Evolutionary conservation across 345 rosid species (phyloP).

Genomic region (Garcia nutans): DNA sequence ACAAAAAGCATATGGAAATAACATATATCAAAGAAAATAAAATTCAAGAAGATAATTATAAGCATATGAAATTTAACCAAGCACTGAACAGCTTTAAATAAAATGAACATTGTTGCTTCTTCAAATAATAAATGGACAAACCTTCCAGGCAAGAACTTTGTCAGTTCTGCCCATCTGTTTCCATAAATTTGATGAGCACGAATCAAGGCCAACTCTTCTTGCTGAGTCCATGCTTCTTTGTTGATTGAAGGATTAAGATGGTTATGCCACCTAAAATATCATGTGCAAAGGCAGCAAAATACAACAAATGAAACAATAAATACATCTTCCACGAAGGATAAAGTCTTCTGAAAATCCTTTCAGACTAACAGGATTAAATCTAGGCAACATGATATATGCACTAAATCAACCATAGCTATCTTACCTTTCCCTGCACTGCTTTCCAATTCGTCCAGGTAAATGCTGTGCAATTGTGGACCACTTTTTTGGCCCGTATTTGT

Average conservation of each 20-base stretch:
- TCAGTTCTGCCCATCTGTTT: constrained; percentile 97
- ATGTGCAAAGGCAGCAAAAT: constrained; percentile 17
- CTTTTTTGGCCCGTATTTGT: constrained; percentile 85
- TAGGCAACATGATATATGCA: background rate
- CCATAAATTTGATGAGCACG: constrained; percentile 97
- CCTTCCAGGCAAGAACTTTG: constrained; percentile 99
- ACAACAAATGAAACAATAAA: background rate
- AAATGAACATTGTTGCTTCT: constrained; percentile 6
- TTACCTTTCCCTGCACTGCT: constrained; percentile 97
- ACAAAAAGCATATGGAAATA: background rate
- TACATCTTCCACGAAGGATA: background rate
- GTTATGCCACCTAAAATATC: constrained; percentile 87
- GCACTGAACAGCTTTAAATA: background rate
- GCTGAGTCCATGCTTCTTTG: constrained; percentile 99
- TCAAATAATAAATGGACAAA: constrained; percentile 30
- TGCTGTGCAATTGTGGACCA: constrained; percentile 97
- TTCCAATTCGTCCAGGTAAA: constrained; percentile 97
- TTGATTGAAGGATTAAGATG: constrained; percentile 96
- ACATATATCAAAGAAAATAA: background rate
- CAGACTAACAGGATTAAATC: background rate
- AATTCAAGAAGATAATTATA: background rate
- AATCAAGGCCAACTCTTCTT: constrained; percentile 92
- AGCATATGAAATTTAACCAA: background rate
- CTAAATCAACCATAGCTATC: constrained; percentile 15
- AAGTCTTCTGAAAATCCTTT: background rate